phyloP scores from a whole-genome alignment of 2,329 filamentous ascomycete species.

The Penicillium sp. region DNA sequence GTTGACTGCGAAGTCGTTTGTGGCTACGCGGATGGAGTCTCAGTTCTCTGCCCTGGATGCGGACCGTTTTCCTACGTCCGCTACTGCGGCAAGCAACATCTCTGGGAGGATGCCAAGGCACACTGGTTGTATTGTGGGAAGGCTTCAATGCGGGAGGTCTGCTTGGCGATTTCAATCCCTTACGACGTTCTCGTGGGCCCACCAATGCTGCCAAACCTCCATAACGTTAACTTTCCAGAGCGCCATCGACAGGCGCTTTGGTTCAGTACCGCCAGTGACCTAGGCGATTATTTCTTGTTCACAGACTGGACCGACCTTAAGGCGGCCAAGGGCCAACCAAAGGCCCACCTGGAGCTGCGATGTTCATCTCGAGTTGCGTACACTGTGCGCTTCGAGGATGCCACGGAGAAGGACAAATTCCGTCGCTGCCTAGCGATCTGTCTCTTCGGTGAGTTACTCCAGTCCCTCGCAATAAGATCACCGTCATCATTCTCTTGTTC shows the following conservation, averaged over 20 bases:
- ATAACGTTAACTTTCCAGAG: conserved; percentile 33
- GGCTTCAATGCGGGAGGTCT: conserved; percentile 19
- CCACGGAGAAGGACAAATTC: conserved; percentile 32
- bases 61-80: conserved; percentile 38
- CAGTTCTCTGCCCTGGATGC: conserved; percentile 40
- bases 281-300: conserved; percentile 40
- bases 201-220: conserved; percentile 28
- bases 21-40: conserved; percentile 29
- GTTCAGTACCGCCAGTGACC: conserved; percentile 23
- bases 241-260: conserved; percentile 37
- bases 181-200: conserved; percentile 17
- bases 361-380: conserved; percentile 25
- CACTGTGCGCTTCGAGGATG: conserved; percentile 25
- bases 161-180: conserved; percentile 23
- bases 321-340: conserved; percentile 9
- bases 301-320: conserved; percentile 24
- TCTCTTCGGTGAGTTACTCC: conserved; percentile 29
- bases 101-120: conserved; percentile 32
- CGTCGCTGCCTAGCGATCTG: conserved; percentile 34
- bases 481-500: not conserved
- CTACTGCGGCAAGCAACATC: conserved; percentile 40
- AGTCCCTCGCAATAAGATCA: not conserved
- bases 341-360: conserved; percentile 11
- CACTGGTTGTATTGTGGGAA: conserved; percentile 34
- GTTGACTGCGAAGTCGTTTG: conserved; percentile 30